phyloP scores from a whole-genome alignment of 345 rosid genomes.

The Kandelia obovata region DNA sequence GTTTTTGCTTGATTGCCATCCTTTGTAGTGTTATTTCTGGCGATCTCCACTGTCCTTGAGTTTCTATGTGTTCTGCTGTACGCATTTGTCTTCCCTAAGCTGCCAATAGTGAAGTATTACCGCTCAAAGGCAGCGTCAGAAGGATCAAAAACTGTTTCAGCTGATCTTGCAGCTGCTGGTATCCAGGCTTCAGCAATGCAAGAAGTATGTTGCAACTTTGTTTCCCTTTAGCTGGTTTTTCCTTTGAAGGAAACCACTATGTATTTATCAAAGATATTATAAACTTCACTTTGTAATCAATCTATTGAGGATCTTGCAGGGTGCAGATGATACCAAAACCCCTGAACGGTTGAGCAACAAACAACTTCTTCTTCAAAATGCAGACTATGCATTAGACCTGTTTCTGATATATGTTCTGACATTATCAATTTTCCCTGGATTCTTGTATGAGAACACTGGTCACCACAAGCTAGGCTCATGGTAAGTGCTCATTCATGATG shows the following conservation, averaged over 20 bases:
- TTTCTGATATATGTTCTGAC: constrained; percentile 63
- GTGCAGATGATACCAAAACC: constrained; percentile 30
- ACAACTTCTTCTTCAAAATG: constrained; percentile 49
- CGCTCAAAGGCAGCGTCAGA: constrained; percentile 74
- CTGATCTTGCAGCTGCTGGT: constrained; percentile 88
- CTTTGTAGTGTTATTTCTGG: constrained; percentile 64
- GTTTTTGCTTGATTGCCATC: not conserved
- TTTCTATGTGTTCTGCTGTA: constrained; percentile 60
- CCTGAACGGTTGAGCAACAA: constrained; percentile 51
- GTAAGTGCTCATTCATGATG: constrained; percentile 23
- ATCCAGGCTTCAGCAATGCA: constrained; percentile 38
- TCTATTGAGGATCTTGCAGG: constrained; percentile 29
- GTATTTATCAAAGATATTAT: not conserved
- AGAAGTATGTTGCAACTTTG: constrained; percentile 2
- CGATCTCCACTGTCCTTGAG: constrained; percentile 66
- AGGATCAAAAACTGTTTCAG: constrained; percentile 80
- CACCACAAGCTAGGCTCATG: constrained; percentile 56
- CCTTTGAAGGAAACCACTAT: not conserved
- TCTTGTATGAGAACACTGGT: constrained; percentile 77
- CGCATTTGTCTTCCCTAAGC: constrained; percentile 58
- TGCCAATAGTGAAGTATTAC: constrained; percentile 75
- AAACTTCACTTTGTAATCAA: not conserved
- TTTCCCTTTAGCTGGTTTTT: not conserved
- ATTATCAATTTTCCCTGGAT: constrained; percentile 82
- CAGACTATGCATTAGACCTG: constrained; percentile 60